Conservation (phyloP, 2,329 filamentous ascomycete species). For the Ophiostoma triangulosporum region DNA sequence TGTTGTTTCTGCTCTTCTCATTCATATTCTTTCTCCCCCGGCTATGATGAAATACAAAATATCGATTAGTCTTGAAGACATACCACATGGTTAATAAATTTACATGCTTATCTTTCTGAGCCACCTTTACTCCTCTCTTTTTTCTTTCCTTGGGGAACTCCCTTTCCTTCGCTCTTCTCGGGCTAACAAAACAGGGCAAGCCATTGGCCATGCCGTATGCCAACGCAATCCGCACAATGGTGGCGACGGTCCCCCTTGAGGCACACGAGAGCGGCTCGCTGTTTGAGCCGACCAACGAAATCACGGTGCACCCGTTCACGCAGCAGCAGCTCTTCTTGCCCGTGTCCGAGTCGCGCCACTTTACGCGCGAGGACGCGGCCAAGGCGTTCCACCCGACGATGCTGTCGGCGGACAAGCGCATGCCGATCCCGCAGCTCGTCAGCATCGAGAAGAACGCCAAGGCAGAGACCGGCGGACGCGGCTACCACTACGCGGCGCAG, state of each 20-base stretch:
- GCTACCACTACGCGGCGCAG: conserved; percentile 13
- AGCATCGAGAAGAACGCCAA: conserved; percentile 34
- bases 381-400: conserved; percentile 48
- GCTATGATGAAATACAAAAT: conserved; percentile 44
- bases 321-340: conserved; percentile 53
- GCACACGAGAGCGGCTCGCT: conserved; percentile 29
- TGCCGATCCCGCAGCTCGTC: conserved; percentile 50
- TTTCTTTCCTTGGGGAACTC: not conserved
- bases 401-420: conserved; percentile 45
- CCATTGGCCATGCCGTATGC: conserved; percentile 63
- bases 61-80: conserved; percentile 99
- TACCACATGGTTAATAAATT: conserved; percentile 62
- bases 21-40: not conserved
- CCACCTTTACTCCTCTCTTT: conserved; percentile 21
- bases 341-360: conserved; percentile 47
- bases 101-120: conserved; percentile 48
- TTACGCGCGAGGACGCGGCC: conserved; percentile 52
- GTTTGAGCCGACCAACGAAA: conserved; percentile 51
- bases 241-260: conserved; percentile 44
- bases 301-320: conserved; percentile 47
- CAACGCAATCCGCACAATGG: conserved; percentile 62
- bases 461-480: conserved; percentile 24
- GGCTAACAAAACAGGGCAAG: conserved; percentile 48
- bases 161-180: not conserved
- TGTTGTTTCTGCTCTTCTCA: conserved; percentile 4